Evolutionary conservation across 108 stramenopile genomes (phyloP).

Genomic region (Thalassiosira profunda): DNA sequence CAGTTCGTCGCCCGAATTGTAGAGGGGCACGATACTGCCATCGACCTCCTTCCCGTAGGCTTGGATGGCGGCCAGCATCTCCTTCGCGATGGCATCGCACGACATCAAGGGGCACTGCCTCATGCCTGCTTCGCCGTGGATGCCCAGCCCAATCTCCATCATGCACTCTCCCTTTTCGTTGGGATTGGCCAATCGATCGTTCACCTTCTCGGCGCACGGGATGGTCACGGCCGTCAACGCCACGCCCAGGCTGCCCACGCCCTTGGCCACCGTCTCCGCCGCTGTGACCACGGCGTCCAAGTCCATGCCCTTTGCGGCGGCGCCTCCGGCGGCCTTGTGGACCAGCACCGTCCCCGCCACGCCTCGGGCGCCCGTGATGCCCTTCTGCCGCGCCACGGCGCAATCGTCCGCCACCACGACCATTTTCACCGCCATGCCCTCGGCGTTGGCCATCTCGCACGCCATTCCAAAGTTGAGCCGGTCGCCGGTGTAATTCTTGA

Average conservation of each 20-base stretch:
- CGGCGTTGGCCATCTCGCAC: constrained; percentile 79
- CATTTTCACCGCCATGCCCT: constrained; percentile 79
- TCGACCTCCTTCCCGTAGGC: constrained; percentile 63
- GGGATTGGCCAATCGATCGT: constrained; percentile 68
- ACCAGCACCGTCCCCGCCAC: constrained; percentile 97
- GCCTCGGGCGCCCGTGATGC: constrained; percentile 96
- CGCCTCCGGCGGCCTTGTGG: constrained; percentile 96
- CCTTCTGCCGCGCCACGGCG: constrained; percentile 90
- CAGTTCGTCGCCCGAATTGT: constrained; percentile 71
- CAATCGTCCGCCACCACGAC: constrained; percentile 97
- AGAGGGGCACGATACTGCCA: constrained; percentile 57
- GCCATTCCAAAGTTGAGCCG: constrained; percentile 99
- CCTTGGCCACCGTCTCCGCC: constrained; percentile 58
- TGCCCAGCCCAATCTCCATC: constrained; percentile 97
- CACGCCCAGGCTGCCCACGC: constrained; percentile 92
- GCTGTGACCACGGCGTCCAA: constrained; percentile 74
- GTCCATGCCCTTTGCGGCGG: constrained; percentile 63
- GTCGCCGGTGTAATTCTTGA: constrained; percentile 99
- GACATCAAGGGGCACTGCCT: constrained; percentile 68
- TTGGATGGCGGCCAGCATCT: constrained; percentile 78
- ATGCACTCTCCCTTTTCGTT: constrained; percentile 43
- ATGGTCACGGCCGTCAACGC: constrained; percentile 92
- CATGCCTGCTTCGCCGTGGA: constrained; percentile 98
- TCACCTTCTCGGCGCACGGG: constrained; percentile 83
- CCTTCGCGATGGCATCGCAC: constrained; percentile 78